Base-by-base conservation (phyloP, 2,329 filamentous ascomycete genomes). In the Stachybotrys elegans region DNA sequence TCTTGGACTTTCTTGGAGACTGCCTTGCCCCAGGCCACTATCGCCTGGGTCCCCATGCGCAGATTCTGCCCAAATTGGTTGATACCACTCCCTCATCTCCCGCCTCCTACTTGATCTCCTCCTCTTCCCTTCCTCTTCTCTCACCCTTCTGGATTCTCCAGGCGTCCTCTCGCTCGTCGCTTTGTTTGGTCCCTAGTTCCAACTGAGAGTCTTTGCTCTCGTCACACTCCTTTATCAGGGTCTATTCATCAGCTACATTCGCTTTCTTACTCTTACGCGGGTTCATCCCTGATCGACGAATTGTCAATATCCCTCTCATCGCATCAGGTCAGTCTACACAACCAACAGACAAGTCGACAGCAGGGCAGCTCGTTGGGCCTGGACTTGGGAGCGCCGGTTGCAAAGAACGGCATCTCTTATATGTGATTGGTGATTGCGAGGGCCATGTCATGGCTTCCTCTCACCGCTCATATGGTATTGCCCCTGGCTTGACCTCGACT, bases 201-300 rank as follows among this genome's bases (percentile, higher is more conserved):
- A 76, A 77, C 71, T 69, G 73, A 75, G 73, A 70, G 71, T 66
- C 53, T 54, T 50, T 57, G 52, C 72, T 76, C 73, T 77, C 74
- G 71, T 57, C 69, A 79, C 75, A 66, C 72, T 79, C 75, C 54
- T 78, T 77, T 73, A 51, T 43, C 44, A 51, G 50, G 54, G 50
- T 50, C 49, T 39, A 44, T 50, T 45, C 49, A 48, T 53, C 53
- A 46, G 53, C 45, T 45, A 61, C 62, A 43, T 54, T 63, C 60
- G 48, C 56, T 63, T 55, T 57, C 50, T 42, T 48, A 60, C 52
- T 51, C 48, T n/a, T n/a, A n/a, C n/a, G n/a, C n/a, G n/a, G n/a
- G n/a, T n/a, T n/a, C n/a, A n/a, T n/a, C n/a, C n/a, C n/a, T n/a
- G n/a, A n/a, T n/a, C n/a, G 3, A n/a, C 22, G 13, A 40, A 17